Conservation (phyloP, 495 filamentous ascomycete genomes). For the Halenospora varia region DNA sequence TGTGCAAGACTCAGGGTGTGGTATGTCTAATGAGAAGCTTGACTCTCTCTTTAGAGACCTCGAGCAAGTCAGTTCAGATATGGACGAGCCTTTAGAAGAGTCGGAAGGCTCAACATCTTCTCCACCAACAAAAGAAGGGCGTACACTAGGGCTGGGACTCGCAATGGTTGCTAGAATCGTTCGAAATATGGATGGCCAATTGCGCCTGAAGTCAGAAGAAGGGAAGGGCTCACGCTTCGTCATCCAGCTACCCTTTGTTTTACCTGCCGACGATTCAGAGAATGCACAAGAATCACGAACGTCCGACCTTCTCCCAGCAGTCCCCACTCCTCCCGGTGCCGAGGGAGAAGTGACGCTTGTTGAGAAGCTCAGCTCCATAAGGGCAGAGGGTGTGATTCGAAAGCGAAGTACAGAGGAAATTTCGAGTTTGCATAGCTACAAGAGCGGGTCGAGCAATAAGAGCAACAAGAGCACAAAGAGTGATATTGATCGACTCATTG, state of each 20-base stretch:
- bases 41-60: constrained; percentile 81
- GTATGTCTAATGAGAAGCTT: constrained; percentile 68
- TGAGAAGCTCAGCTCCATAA: constrained; percentile 33
- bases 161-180: constrained; percentile 82
- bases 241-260: constrained; percentile 63
- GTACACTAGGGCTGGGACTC: constrained; percentile 72
- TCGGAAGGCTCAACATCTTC: constrained; percentile 19
- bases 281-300: not conserved
- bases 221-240: constrained; percentile 82
- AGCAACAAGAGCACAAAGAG: constrained; percentile 56
- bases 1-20: constrained; percentile 74
- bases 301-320: constrained; percentile 3
- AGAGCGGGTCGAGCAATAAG: constrained; percentile 45
- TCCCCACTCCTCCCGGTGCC: constrained; percentile 10
- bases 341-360: constrained; percentile 57
- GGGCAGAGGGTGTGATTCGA: constrained; percentile 13
- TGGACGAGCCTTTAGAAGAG: constrained; percentile 33
- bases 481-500: constrained; percentile 71
- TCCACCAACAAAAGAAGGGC: constrained; percentile 26
- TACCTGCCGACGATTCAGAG: constrained; percentile 45
- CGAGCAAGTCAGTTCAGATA: constrained; percentile 72
- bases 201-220: constrained; percentile 82
- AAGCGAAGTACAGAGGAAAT: constrained; percentile 37
- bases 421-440: constrained; percentile 45
- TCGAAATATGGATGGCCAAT: constrained; percentile 86